Conservation (phyloP, 352 stramenopile species). For the Phytophthora nicotianae region DNA sequence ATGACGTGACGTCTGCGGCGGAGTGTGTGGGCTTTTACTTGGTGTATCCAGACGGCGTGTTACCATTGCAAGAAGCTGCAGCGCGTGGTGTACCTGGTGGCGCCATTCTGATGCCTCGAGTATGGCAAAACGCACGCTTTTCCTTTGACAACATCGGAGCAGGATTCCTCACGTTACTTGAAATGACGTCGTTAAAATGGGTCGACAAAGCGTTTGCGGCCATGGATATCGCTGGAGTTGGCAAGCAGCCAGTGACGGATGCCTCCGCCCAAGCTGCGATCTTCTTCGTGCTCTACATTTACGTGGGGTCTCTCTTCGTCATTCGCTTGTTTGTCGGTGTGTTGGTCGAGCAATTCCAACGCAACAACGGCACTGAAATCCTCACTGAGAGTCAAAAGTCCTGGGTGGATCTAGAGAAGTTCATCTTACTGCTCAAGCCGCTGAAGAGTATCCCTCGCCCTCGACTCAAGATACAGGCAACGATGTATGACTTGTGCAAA, state of each 20-base stretch:
- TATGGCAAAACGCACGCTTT: constrained; percentile 75
- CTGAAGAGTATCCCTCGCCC: constrained; percentile 61
- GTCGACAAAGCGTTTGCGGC: constrained; percentile 77
- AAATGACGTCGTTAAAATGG: constrained; percentile 87
- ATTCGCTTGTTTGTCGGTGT: constrained; percentile 83
- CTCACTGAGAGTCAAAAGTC: constrained; percentile 79
- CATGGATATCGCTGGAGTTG: constrained; percentile 67
- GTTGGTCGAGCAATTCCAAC: constrained; percentile 84
- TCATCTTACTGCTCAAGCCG: constrained; percentile 73
- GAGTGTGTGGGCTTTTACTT: constrained; percentile 70
- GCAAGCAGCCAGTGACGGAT: constrained; percentile 57
- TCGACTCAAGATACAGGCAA: constrained; percentile 25
- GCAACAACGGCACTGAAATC: constrained; percentile 84
- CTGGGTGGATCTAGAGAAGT: constrained; percentile 84
- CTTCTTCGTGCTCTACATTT: constrained; percentile 82
- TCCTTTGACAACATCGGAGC: constrained; percentile 80
- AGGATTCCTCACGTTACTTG: constrained; percentile 67
- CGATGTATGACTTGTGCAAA: constrained; percentile 64
- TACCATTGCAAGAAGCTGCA: constrained; percentile 55
- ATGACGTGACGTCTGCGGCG: constrained; percentile 29
- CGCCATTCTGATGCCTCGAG: constrained; percentile 55
- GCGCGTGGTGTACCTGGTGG: constrained; percentile 40
- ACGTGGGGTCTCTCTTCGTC: constrained; percentile 78
- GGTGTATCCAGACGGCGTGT: constrained; percentile 49
- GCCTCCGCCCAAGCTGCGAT: constrained; percentile 48